These are phyloP conservation scores for Tausonia pullulans DNA, from an alignment of 1,284 basidiomycete species.

Conservation along the genomic window DNA sequence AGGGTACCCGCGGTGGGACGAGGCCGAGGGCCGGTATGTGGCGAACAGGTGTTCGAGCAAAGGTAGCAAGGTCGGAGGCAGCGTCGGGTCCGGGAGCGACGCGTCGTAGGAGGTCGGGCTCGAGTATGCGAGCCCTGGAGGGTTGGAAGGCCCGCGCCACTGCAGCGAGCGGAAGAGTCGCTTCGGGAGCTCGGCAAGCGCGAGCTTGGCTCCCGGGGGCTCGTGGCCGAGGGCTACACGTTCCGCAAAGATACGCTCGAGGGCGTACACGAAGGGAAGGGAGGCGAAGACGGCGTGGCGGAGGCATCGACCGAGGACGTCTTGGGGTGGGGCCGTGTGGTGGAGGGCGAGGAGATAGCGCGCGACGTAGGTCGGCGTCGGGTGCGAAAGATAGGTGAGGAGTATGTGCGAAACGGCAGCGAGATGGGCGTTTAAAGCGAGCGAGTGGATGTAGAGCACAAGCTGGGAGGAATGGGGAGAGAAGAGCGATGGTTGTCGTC, in stretches of 20 bases:
- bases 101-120: neutral
- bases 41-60: slow-evolving; percentile 30
- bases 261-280: neutral
- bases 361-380: slow-evolving; percentile 6
- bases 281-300: slow-evolving; percentile 9
- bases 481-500: too few species aligned
- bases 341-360: slow-evolving; percentile 11
- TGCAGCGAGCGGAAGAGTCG: slow-evolving; percentile 10
- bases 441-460: slow-evolving; percentile 9
- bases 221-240: neutral
- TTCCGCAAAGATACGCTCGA: slow-evolving; percentile 8
- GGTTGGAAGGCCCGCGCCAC: neutral
- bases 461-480: neutral
- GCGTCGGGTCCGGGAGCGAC: neutral
- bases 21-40: slow-evolving; percentile 34
- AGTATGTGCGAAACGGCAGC: neutral
- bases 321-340: neutral
- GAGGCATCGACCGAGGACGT: slow-evolving; percentile 11
- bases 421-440: slow-evolving; percentile 3
- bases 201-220: neutral
- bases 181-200: slow-evolving; percentile 11
- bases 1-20: slow-evolving; percentile 63
- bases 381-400: neutral
- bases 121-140: neutral
- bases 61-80: slow-evolving; percentile 27